phyloP scores from a whole-genome alignment of 768 basidiomycete species.

The Boletus insuetus region DNA sequence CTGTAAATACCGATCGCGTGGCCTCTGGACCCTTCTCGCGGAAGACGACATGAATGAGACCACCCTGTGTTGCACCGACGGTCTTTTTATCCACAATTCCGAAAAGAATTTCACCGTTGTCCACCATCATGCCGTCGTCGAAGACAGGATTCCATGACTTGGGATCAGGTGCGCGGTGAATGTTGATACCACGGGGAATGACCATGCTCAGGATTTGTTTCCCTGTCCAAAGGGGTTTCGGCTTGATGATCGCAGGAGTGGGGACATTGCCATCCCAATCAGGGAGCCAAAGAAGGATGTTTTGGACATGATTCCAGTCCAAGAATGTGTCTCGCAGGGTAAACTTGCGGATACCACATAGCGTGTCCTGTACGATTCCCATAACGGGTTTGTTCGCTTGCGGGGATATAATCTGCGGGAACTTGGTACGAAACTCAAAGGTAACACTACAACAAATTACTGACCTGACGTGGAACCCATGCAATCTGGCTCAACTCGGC shows the following conservation, averaged over 20 bases:
- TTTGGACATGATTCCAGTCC: constrained; percentile 95
- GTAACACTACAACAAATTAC: constrained; percentile 7
- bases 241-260: constrained; percentile 91
- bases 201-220: constrained; percentile 93
- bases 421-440: not conserved
- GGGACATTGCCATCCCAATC: constrained; percentile 96
- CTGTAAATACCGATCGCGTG: constrained; percentile 86
- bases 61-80: constrained; percentile 93
- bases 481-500: constrained; percentile 98
- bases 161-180: constrained; percentile 75
- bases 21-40: constrained; percentile 96
- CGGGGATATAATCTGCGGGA: constrained; percentile 87
- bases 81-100: constrained; percentile 98
- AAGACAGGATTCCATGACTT: constrained; percentile 77
- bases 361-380: constrained; percentile 99
- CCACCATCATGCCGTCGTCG: constrained; percentile 94
- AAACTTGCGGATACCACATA: constrained; percentile 96
- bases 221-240: constrained; percentile 96
- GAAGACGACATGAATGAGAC: constrained; percentile 94
- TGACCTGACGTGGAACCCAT: constrained; percentile 95
- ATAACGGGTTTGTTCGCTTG: constrained; percentile 99
- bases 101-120: constrained; percentile 94
- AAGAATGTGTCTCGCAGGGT: constrained; percentile 93
- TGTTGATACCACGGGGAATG: constrained; percentile 95
- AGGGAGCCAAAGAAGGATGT: constrained; percentile 96